phyloP scores from a whole-genome alignment of 192 early-diverging fungal genomes.

The Chytriomyces sp. region DNA sequence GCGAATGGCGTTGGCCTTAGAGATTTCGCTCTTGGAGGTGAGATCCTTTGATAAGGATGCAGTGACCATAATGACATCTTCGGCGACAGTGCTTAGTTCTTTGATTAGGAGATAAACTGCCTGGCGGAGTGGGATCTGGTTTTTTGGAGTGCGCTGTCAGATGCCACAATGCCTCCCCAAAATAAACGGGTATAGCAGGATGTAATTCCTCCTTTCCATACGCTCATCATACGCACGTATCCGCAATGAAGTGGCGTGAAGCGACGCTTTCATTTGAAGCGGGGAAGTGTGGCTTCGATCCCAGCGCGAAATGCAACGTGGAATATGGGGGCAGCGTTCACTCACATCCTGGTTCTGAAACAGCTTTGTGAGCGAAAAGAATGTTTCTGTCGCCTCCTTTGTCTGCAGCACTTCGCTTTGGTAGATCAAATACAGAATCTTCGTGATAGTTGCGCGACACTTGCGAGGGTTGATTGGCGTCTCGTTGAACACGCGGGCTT shows the following conservation, averaged over 20 bases:
- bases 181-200: too few species aligned
- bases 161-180: too few species aligned
- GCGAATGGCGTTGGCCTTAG: constrained; percentile 97
- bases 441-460: constrained; percentile 88
- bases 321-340: too few species aligned
- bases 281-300: background rate
- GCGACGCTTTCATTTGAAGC: too few species aligned
- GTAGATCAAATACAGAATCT: constrained; percentile 91
- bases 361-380: constrained; percentile 96
- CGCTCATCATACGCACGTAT: too few species aligned
- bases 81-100: constrained; percentile 90
- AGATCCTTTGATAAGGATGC: constrained; percentile 95
- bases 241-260: too few species aligned
- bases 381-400: constrained; percentile 92
- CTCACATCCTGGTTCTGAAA: constrained; percentile 94
- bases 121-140: constrained; percentile 89
- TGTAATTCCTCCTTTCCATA: too few species aligned
- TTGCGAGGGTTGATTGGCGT: constrained; percentile 93
- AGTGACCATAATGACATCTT: constrained; percentile 98
- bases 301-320: background rate
- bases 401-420: constrained; percentile 85
- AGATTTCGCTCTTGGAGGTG: constrained; percentile 88
- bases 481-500: constrained; percentile 95
- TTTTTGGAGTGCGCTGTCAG: too few species aligned
- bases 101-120: constrained; percentile 98